Percentiles rank a stretch among this genome's conserved stretches.
Conservation (phyloP, 305 asterid species). For the Lippia alba region DNA sequence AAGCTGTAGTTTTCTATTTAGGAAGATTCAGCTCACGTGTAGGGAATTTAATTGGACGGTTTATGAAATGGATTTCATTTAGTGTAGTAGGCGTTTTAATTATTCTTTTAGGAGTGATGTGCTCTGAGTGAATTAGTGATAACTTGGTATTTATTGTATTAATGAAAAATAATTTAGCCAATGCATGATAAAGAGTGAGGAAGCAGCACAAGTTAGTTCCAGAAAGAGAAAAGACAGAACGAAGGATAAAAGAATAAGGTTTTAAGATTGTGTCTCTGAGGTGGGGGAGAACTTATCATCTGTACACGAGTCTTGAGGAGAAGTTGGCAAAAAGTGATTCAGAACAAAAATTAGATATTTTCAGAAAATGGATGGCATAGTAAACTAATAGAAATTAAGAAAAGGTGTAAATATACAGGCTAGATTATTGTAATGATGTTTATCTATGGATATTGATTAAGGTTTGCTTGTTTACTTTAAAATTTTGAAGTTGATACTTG, state of each 20-base stretch:
- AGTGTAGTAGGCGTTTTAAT: slow-evolving; percentile 1
- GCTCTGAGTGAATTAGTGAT: background rate
- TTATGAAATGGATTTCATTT: background rate
- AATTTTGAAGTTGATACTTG: slow-evolving; percentile 8
- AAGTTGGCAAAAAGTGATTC: background rate
- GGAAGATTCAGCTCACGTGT: background rate
- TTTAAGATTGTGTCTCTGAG: slow-evolving; percentile 2
- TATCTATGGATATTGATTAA: slow-evolving; percentile 6
- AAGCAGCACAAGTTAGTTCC: background rate
- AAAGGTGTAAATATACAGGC: background rate
- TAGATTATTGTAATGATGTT: background rate
- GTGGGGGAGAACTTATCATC: background rate
- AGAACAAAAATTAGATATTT: background rate
- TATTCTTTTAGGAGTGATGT: slow-evolving; percentile 9
- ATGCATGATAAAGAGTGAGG: slow-evolving; percentile 10
- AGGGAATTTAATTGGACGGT: background rate
- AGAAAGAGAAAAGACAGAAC: background rate
- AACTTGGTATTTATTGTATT: background rate
- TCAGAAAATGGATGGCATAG: background rate
- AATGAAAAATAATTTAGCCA: slow-evolving; percentile 4
- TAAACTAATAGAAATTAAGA: background rate
- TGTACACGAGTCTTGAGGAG: background rate
- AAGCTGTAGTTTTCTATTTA: slow-evolving; percentile 18
- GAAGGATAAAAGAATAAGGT: slow-evolving; percentile 8
- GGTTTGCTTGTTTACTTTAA: slow-evolving; percentile 7